phyloP scores from a whole-genome alignment of 495 filamentous ascomycete genomes.

The Penicillium roqueforti region DNA sequence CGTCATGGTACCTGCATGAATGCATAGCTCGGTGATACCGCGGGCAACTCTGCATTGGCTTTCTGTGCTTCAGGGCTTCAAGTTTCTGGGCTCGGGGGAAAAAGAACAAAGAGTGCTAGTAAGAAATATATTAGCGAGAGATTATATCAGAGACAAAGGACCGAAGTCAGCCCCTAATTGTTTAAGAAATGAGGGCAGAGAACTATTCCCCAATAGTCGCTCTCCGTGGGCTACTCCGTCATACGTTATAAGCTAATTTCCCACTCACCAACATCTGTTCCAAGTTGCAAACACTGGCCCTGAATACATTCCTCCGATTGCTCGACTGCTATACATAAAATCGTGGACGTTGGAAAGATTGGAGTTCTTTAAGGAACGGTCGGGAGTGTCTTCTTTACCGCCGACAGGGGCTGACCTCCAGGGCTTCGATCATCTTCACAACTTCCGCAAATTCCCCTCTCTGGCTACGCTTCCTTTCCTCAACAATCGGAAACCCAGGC shows the following conservation, averaged over 20 bases:
- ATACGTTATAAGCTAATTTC: not conserved
- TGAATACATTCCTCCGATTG: not conserved
- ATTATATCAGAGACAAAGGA: constrained; percentile 4
- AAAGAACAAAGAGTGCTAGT: not conserved
- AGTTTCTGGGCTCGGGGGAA: not conserved
- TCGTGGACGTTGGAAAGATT: not conserved
- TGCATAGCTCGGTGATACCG: constrained; percentile 3
- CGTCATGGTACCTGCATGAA: constrained; percentile 27
- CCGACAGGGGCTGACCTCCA: constrained; percentile 20
- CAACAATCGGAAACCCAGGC: constrained; percentile 24
- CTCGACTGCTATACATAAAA: not conserved
- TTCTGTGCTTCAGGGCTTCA: not conserved
- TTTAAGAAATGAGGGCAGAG: constrained; percentile 3
- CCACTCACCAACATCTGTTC: not conserved
- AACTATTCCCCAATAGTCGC: constrained; percentile 3
- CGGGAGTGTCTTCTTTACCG: constrained; percentile 28
- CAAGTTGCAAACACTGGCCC: not conserved
- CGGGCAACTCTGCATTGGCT: not conserved
- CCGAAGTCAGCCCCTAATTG: constrained; percentile 6
- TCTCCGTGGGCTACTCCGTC: not conserved
- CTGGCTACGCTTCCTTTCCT: constrained; percentile 1
- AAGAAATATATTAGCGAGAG: not conserved
- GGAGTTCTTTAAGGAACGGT: constrained; percentile 12
- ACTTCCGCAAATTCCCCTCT: constrained; percentile 9
- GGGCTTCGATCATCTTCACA: constrained; percentile 12